Evolutionary conservation across 495 filamentous ascomycete species (phyloP).

Genomic region (Aspergillus olivimuriae): DNA sequence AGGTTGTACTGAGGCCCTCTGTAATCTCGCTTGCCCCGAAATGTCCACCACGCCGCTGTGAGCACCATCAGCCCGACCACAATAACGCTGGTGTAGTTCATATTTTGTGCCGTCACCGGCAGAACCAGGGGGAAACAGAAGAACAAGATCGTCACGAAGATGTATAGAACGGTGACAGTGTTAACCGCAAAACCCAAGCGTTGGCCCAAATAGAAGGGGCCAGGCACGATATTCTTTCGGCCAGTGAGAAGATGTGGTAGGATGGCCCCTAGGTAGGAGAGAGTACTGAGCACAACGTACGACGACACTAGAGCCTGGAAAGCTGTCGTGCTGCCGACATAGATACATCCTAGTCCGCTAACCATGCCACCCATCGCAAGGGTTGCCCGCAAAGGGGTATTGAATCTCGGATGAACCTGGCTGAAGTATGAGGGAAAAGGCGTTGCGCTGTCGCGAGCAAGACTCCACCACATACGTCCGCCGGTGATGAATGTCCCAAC

Average conservation of each 20-base stretch:
- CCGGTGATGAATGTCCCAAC: slow-evolving; percentile 68
- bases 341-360: slow-evolving; percentile 67
- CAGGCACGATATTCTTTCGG: slow-evolving; percentile 56
- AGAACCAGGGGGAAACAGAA: slow-evolving; percentile 70
- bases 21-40: slow-evolving; percentile 31
- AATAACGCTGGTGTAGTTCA: slow-evolving; percentile 71
- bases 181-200: slow-evolving; percentile 56
- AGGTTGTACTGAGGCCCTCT: slow-evolving; percentile 28
- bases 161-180: slow-evolving; percentile 53
- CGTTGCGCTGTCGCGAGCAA: slow-evolving; percentile 63
- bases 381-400: slow-evolving; percentile 64
- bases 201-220: slow-evolving; percentile 63
- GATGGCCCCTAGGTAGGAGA: slow-evolving; percentile 72
- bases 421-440: slow-evolving; percentile 37
- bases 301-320: slow-evolving; percentile 73
- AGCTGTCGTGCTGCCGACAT: slow-evolving; percentile 64
- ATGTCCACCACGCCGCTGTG: slow-evolving; percentile 37
- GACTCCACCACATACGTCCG: slow-evolving; percentile 80
- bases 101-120: slow-evolving; percentile 48
- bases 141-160: slow-evolving; percentile 63
- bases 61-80: slow-evolving; percentile 52
- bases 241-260: slow-evolving; percentile 63
- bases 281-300: slow-evolving; percentile 60
- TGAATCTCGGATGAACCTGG: slow-evolving; percentile 36
- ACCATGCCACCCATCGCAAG: slow-evolving; percentile 52